Base-by-base conservation (phyloP, 148 eudicot species). In the Silene latifolia region DNA sequence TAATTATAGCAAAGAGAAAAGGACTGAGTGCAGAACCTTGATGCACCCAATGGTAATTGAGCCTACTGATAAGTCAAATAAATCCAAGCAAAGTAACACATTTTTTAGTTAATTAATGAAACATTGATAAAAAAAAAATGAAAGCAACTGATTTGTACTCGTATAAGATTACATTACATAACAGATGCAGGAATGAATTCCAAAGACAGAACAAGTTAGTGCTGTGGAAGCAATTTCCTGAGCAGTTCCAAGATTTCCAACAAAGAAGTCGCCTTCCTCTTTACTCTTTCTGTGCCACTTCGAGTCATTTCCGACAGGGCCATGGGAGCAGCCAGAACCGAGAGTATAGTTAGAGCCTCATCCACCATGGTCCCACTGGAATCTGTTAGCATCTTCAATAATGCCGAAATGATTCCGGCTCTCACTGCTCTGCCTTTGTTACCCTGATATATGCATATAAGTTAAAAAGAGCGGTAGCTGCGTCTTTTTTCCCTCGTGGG, bases 381-480 rank as follows among this genome's bases (percentile, higher is more conserved):
- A 71, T 93, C 97, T 3, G 84, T 89, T 19, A 93, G 78, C 91
- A 93, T 91, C 20, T 83, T 87, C 74, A 91, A 42, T 32, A 93
- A 81, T 23, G 87, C 88, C n/a, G 87, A 56, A 14, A 93, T 79
- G 48, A 91, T 87, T 21, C 98, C 98, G 0, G 97, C 94, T 76
- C 95, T 77, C 51, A 93, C 93, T 11, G 97, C 97, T 72, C 98
- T 75, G 29, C 97, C 93, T 78, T 86, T 91, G 65, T 93, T 93
- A 59, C 97, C 93, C 74, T 88, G 98, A 81, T 91, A 93, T 76
- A 91, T 85, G 72, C 97, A 93, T 74, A n/a, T n/a, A 93, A 70
- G 71, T 89, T 93, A 51, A 89, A 93, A 51, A 93, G 88, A 13
- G 98, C 97, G 0, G 94, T 89, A 10, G 98, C 97, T 58, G 98